phyloP scores from a whole-genome alignment of 1,284 basidiomycete species.

The Mycena citricolor region DNA sequence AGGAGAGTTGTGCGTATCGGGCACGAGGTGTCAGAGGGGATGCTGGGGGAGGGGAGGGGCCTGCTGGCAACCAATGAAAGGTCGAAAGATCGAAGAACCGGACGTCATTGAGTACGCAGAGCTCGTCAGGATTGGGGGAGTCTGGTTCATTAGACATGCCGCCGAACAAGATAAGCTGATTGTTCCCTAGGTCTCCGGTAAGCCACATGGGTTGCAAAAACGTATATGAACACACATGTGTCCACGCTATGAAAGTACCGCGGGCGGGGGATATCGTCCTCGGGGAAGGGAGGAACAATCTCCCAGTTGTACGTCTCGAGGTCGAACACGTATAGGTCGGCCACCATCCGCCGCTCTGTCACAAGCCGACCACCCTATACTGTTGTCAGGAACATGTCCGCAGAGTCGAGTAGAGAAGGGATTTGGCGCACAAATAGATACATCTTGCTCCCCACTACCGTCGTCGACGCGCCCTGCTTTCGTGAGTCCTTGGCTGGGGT shows the following conservation, averaged over 20 bases:
- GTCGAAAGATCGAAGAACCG: conserved; percentile 79
- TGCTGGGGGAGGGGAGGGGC: conserved; percentile 31
- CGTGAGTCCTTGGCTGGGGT: too few relatives aligned
- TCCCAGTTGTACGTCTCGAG: conserved; percentile 79
- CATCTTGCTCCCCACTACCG: conserved; percentile 80
- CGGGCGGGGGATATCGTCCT: conserved; percentile 70
- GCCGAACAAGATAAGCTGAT: conserved; percentile 87
- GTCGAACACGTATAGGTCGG: conserved; percentile 87
- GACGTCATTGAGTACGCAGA: conserved; percentile 82
- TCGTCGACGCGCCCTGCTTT: conserved; percentile 76
- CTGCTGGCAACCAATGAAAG: conserved; percentile 75
- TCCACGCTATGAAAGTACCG: conserved; percentile 93
- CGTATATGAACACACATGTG: conserved; percentile 56
- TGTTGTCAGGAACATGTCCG: conserved; percentile 18
- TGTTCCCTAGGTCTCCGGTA: conserved; percentile 68
- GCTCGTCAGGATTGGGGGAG: conserved; percentile 66
- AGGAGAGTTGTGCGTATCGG: conserved; percentile 89
- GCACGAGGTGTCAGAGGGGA: conserved; percentile 65
- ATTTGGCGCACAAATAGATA: conserved; percentile 81
- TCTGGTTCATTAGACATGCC: conserved; percentile 85
- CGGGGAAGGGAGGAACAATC: conserved; percentile 58
- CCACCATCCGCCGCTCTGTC: conserved; percentile 81
- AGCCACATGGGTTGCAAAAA: conserved; percentile 12
- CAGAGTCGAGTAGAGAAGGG: neutral
- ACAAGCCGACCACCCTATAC: conserved; percentile 82